Percentiles rank a stretch among this genome's conserved stretches.
Conservation (phyloP, 805 yeast genomes). For the Wickerhamomyces canadensis region DNA sequence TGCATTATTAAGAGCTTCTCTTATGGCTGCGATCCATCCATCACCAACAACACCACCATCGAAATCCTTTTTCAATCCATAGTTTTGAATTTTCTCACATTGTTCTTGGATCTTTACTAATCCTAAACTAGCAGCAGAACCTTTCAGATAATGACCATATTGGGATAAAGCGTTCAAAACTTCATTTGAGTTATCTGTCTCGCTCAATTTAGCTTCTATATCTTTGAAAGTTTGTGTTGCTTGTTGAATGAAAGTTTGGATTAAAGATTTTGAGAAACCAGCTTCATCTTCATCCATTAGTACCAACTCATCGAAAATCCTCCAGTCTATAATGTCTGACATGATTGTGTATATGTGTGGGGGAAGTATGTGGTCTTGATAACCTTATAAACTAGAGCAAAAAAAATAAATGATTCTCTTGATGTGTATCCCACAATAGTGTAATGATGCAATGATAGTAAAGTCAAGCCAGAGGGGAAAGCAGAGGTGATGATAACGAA, state of each 20-base stretch:
- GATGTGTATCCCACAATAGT: too few relatives aligned
- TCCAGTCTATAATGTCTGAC: slow-evolving; percentile 79
- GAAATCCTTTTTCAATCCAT: slow-evolving; percentile 47
- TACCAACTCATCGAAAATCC: slow-evolving; percentile 78
- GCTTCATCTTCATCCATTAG: slow-evolving; percentile 97
- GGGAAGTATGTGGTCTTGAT: too few relatives aligned
- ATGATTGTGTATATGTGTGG: slow-evolving; percentile 4
- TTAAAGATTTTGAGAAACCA: slow-evolving; percentile 74
- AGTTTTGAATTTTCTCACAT: slow-evolving; percentile 91
- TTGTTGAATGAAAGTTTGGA: slow-evolving; percentile 84
- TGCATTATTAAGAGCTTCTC: slow-evolving; percentile 49
- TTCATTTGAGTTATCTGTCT: slow-evolving; percentile 25
- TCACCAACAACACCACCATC: slow-evolving; percentile 23
- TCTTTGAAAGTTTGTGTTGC: slow-evolving; percentile 73
- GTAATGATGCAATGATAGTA: too few relatives aligned
- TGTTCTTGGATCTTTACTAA: slow-evolving; percentile 73
- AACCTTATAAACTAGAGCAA: too few relatives aligned
- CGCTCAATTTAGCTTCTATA: slow-evolving; percentile 46
- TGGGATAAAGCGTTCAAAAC: slow-evolving; percentile 54
- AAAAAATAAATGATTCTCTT: too few relatives aligned
- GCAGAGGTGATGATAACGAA: too few relatives aligned
- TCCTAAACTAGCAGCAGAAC: slow-evolving; percentile 93
- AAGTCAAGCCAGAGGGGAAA: too few relatives aligned
- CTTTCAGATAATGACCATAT: slow-evolving; percentile 90
- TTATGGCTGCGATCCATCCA: slow-evolving; percentile 32